Conservation (phyloP, 345 rosid genomes). For the Kernera saxatilis region DNA sequence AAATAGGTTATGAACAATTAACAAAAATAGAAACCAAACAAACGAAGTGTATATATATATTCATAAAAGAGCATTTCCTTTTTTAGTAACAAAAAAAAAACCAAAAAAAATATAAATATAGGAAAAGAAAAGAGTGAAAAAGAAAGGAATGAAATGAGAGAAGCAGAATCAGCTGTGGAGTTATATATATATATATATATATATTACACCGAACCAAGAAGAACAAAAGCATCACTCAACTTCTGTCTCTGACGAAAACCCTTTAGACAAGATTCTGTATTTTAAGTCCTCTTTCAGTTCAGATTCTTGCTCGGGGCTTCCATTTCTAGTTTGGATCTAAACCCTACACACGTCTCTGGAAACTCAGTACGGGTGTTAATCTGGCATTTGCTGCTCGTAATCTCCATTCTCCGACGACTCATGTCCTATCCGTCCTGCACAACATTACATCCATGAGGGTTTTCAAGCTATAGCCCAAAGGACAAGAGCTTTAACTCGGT, state of each 20-base stretch:
- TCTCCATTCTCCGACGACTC: conserved; percentile 65
- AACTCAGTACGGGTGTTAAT: conserved; percentile 25
- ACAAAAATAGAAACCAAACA: conserved; percentile 6
- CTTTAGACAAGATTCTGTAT: conserved; percentile 1
- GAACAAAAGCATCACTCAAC: conserved; percentile 27
- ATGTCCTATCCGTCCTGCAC: conserved; percentile 49
- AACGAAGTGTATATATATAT: not conserved
- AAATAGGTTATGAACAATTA: not conserved
- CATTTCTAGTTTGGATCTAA: conserved; percentile 27
- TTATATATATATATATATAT: no score
- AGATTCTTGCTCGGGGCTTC: conserved; percentile 16
- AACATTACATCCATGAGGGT: conserved; percentile 4
- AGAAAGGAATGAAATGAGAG: conserved; percentile 12
- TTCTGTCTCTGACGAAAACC: conserved; percentile 5
- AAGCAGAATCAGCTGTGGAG: conserved; percentile 13
- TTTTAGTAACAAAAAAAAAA: not conserved
- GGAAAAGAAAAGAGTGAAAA: not conserved
- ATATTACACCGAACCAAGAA: conserved; percentile 26
- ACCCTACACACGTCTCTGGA: conserved; percentile 13
- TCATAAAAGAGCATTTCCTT: conserved; percentile 16
- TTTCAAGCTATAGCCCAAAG: not conserved
- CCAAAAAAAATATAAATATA: not conserved
- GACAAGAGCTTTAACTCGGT: not conserved
- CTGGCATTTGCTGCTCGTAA: conserved; percentile 40
- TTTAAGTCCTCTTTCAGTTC: not conserved